These are phyloP conservation scores for Penicillium parvum DNA, from an alignment of 495 filamentous ascomycete species.

Conservation along the genomic window DNA sequence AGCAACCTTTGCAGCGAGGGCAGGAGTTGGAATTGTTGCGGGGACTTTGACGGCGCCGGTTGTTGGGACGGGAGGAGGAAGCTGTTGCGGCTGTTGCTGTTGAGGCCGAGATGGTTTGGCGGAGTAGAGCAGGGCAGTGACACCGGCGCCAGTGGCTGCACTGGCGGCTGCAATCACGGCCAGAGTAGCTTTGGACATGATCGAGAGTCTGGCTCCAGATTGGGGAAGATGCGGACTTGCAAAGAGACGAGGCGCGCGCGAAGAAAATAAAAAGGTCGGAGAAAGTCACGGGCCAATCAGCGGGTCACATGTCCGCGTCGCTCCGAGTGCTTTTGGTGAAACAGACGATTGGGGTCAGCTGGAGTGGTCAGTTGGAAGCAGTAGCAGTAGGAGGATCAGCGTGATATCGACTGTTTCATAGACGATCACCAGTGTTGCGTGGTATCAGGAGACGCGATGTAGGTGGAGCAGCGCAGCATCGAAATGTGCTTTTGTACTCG, in stretches of 20 bases:
- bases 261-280: constrained; percentile 2
- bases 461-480: too few species aligned
- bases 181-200: constrained; percentile 81
- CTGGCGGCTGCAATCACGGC: constrained; percentile 85
- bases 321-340: not conserved
- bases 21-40: constrained; percentile 34
- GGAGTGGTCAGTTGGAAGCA: not conserved
- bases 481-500: too few species aligned
- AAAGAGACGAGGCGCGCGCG: not conserved
- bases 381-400: too few species aligned
- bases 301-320: constrained; percentile 6
- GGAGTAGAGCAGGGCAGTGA: constrained; percentile 76
- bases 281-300: constrained; percentile 24
- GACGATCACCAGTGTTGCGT: too few species aligned
- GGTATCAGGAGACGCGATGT: too few species aligned
- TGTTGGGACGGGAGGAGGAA: constrained; percentile 32
- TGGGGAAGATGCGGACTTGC: not conserved
- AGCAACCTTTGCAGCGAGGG: constrained; percentile 34
- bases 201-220: not conserved
- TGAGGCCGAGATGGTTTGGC: constrained; percentile 44
- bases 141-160: constrained; percentile 81
- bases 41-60: constrained; percentile 19
- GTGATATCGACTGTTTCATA: too few species aligned
- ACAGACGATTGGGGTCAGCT: not conserved
- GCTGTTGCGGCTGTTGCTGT: constrained; percentile 37